A percentile compares a stretch with the other conserved stretches of the same genome.
Conservation (phyloP, 805 yeast species). For the Kuraishia floccosa region DNA sequence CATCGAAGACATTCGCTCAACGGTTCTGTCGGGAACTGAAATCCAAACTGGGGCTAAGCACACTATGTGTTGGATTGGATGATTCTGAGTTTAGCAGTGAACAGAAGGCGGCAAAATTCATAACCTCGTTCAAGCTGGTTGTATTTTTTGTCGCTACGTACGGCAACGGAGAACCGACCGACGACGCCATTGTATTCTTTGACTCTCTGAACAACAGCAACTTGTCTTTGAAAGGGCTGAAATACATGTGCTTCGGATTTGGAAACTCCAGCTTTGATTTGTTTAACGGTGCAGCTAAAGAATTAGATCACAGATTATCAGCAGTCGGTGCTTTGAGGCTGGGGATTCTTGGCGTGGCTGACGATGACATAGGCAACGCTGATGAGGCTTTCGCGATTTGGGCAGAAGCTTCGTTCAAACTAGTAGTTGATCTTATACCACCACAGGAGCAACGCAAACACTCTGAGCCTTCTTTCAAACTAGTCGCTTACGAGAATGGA, state of each 20-base stretch:
- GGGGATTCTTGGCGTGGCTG: conserved; percentile 57
- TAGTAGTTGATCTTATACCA: conserved; percentile 49
- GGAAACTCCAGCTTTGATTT: conserved; percentile 94
- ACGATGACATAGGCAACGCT: conserved; percentile 78
- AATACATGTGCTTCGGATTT: conserved; percentile 74
- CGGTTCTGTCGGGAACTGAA: conserved; percentile 83
- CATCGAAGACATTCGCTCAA: conserved; percentile 94
- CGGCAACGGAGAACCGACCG: conserved; percentile 99
- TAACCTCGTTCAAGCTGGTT: conserved; percentile 35
- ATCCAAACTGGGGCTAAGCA: conserved; percentile 67
- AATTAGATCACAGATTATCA: conserved; percentile 37
- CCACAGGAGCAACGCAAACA: conserved; percentile 67
- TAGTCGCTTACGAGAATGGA: conserved; percentile 22
- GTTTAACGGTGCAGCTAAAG: conserved; percentile 73
- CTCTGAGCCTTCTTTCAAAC: conserved; percentile 63
- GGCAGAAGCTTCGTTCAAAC: conserved; percentile 84
- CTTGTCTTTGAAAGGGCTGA: conserved; percentile 42
- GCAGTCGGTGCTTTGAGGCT: no score
- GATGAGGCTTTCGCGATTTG: conserved; percentile 92
- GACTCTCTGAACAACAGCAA: conserved; percentile 53
- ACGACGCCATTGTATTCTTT: conserved; percentile 75
- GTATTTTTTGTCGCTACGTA: conserved; percentile 80
- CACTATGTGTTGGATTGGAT: conserved; percentile 82
- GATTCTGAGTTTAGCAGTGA: conserved; percentile 82
- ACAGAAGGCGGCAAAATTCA: conserved; percentile 49